A percentile compares a stretch with the other conserved stretches of the same genome.
These are phyloP conservation scores for Claviceps maximensis DNA, from an alignment of 2,329 filamentous ascomycete genomes.

Conservation along the genomic window DNA sequence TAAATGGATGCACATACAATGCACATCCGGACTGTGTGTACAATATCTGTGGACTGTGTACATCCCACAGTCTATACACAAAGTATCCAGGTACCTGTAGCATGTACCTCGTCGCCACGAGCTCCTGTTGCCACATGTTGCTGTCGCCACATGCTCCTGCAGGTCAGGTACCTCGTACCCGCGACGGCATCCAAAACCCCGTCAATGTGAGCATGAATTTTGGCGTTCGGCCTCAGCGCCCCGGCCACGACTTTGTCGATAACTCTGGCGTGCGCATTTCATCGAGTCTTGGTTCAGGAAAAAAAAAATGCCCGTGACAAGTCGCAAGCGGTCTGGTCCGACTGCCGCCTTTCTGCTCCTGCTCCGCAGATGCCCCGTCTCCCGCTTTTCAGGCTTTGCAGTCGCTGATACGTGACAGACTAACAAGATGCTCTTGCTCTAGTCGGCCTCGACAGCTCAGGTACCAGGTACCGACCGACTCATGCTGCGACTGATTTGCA, in stretches of 20 bases:
- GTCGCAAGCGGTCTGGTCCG: neutral
- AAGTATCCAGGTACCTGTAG: neutral
- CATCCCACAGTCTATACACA: neutral
- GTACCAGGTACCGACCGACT: no score
- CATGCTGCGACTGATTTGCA: no score
- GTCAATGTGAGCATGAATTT: no score
- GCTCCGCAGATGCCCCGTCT: neutral
- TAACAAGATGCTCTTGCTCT: no score
- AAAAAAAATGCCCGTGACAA: neutral
- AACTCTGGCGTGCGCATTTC: neutral
- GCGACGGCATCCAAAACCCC: constrained; percentile 5
- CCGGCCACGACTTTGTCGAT: neutral
- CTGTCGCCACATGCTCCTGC: neutral
- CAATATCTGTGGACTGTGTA: neutral
- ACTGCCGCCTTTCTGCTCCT: neutral
- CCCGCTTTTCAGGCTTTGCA: no score
- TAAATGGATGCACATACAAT: neutral
- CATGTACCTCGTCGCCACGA: neutral
- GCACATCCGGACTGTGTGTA: no score
- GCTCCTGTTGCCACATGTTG: no score
- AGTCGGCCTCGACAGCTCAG: no score
- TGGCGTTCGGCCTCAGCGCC: neutral
- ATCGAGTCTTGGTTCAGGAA: neutral
- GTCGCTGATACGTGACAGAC: no score
- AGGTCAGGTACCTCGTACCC: constrained; percentile 5